Conservation (phyloP, 768 basidiomycete genomes). For the Kwoniella mangroviensis region DNA sequence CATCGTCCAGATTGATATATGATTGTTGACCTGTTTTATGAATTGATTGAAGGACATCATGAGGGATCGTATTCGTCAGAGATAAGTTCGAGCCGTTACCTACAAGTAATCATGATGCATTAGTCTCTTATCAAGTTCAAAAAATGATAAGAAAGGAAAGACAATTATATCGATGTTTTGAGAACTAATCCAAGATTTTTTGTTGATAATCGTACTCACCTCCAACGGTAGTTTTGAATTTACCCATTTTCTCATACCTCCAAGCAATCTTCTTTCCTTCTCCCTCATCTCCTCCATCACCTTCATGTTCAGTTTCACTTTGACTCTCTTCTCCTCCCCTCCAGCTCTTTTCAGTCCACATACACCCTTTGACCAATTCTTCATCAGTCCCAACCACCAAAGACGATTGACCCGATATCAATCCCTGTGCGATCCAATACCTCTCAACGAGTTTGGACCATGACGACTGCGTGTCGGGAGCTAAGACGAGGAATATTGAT, state of each 20-base stretch:
- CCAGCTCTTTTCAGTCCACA: conserved; percentile 69
- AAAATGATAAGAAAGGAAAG: too few relatives aligned
- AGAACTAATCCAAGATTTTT: too few relatives aligned
- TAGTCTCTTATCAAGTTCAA: too few relatives aligned
- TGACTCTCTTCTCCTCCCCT: conserved; percentile 52
- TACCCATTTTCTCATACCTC: conserved; percentile 93
- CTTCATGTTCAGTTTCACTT: conserved; percentile 57
- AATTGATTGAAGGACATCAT: conserved; percentile 26
- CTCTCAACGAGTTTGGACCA: conserved; percentile 84
- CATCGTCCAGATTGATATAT: conserved; percentile 30
- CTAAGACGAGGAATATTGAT: conserved; percentile 71
- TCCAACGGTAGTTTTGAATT: conserved; percentile 81
- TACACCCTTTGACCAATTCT: conserved; percentile 70
- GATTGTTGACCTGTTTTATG: conserved; percentile 30
- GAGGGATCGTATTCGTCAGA: conserved; percentile 48
- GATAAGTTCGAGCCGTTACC: conserved; percentile 27
- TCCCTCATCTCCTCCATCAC: conserved; percentile 31
- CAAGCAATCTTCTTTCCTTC: conserved; percentile 91
- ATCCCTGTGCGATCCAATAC: conserved; percentile 87
- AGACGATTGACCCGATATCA: conserved; percentile 72
- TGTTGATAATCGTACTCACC: conserved; percentile 9
- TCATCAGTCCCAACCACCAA: conserved; percentile 66
- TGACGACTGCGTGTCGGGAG: conserved; percentile 84
- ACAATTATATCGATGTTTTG: too few relatives aligned
- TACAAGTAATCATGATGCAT: not conserved